phyloP scores from a whole-genome alignment of 768 basidiomycete species.

The Boletus reticuloceps region DNA sequence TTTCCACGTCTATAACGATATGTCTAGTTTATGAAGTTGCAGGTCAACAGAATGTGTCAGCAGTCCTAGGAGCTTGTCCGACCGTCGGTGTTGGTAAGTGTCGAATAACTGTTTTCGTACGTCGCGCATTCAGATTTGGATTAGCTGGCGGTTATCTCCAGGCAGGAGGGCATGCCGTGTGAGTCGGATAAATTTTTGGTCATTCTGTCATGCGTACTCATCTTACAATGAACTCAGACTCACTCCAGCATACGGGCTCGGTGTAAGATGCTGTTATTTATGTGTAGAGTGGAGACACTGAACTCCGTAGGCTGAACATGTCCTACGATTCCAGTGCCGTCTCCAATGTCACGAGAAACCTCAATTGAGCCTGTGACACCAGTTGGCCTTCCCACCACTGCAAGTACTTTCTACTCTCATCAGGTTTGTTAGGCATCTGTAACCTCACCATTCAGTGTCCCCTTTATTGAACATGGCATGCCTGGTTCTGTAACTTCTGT shows the following conservation, averaged over 20 bases:
- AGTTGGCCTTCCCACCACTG: too few species aligned
- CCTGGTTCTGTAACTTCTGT: too few species aligned
- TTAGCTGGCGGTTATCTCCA: background rate
- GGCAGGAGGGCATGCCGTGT: background rate
- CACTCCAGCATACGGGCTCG: background rate
- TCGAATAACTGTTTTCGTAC: too few species aligned
- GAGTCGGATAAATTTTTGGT: background rate
- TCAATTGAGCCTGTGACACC: too few species aligned
- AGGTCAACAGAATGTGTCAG: background rate
- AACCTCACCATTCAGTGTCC: too few species aligned
- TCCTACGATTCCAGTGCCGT: constrained; percentile 52
- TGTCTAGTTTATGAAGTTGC: background rate
- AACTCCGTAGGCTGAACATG: background rate
- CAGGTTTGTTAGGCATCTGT: too few species aligned
- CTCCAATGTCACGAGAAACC: too few species aligned
- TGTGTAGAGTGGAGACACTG: background rate
- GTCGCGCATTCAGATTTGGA: background rate
- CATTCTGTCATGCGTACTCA: background rate
- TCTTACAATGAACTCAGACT: background rate
- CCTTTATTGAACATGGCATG: too few species aligned
- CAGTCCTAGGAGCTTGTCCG: background rate
- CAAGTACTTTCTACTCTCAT: too few species aligned
- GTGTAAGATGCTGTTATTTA: background rate
- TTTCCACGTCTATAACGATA: background rate
- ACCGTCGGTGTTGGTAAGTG: background rate